These are phyloP conservation scores for Capsicum chinense DNA, from an alignment of 257 asterid species.

Conservation along the genomic window DNA sequence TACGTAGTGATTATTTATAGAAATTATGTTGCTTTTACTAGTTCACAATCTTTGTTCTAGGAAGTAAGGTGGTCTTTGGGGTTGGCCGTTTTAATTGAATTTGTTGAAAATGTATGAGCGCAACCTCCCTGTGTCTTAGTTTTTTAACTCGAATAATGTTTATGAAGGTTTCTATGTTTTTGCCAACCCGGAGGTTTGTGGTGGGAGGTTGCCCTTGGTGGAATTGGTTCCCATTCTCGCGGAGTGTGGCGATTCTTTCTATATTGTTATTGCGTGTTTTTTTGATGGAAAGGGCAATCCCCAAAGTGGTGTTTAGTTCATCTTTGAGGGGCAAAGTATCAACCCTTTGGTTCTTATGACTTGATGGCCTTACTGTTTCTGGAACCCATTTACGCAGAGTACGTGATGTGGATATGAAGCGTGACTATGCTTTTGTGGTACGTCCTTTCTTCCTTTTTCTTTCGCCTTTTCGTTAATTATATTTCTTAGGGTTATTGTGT, in stretches of 20 bases:
- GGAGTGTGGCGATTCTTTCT: conserved; percentile 61
- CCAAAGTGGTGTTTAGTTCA: conserved; percentile 68
- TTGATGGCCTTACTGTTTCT: conserved; percentile 72
- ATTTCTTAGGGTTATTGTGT: neutral
- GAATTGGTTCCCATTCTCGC: conserved; percentile 57
- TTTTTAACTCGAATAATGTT: conserved; percentile 59
- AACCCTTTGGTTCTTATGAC: conserved; percentile 62
- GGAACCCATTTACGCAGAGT: conserved; percentile 79
- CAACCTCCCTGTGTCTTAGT: conserved; percentile 44
- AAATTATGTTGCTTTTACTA: conserved; percentile 21
- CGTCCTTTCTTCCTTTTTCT: conserved; percentile 21
- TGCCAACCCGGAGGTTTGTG: conserved; percentile 66
- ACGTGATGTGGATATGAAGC: conserved; percentile 80
- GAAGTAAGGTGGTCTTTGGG: neutral
- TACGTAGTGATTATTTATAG: neutral
- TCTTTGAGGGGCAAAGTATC: conserved; percentile 68
- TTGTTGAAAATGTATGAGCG: conserved; percentile 43
- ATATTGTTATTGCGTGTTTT: conserved; percentile 58
- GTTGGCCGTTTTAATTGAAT: conserved; percentile 31
- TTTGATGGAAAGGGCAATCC: conserved; percentile 67
- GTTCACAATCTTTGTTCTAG: neutral
- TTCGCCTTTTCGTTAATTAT: conserved; percentile 1
- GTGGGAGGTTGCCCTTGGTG: conserved; percentile 73
- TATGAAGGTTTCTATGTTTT: conserved; percentile 68
- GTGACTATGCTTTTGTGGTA: conserved; percentile 74